A percentile compares a stretch with the other conserved stretches of the same genome.
Evolutionary conservation across 352 stramenopile species (phyloP).

Genomic region (Phytopythium aichiense): DNA sequence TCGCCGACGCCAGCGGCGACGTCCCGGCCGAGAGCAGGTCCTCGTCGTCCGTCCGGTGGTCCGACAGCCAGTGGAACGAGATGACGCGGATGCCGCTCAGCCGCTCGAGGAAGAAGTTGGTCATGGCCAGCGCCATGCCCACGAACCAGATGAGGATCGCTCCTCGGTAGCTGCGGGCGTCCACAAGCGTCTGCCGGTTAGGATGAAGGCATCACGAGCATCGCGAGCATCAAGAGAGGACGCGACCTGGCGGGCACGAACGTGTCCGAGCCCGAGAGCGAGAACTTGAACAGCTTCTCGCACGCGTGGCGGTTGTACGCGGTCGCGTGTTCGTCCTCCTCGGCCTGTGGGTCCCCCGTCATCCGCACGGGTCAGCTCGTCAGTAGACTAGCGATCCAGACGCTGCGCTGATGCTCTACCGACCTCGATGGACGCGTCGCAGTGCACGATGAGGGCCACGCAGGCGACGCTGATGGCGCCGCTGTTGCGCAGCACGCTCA

Average conservation of each 20-base stretch:
- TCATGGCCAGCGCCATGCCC: constrained; percentile 73
- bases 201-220: not conserved
- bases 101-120: constrained; percentile 81
- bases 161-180: constrained; percentile 57
- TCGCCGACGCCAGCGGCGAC: not conserved
- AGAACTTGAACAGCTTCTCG: constrained; percentile 72
- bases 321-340: constrained; percentile 17
- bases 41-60: constrained; percentile 40
- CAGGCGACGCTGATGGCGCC: constrained; percentile 78
- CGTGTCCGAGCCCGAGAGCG: constrained; percentile 41
- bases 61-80: constrained; percentile 68
- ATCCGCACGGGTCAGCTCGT: not conserved
- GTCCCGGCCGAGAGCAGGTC: constrained; percentile 23
- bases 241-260: constrained; percentile 60
- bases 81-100: constrained; percentile 80
- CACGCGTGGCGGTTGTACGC: constrained; percentile 81
- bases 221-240: not conserved
- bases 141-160: constrained; percentile 84
- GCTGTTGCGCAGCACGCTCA: constrained; percentile 80
- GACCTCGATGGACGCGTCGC: constrained; percentile 58
- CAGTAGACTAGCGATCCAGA: not conserved
- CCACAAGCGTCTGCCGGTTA: not conserved
- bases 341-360: not conserved
- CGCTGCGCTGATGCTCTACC: not conserved
- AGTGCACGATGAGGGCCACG: constrained; percentile 80